Conservation (phyloP, 805 yeast species). For the Barnettozyma populi region DNA sequence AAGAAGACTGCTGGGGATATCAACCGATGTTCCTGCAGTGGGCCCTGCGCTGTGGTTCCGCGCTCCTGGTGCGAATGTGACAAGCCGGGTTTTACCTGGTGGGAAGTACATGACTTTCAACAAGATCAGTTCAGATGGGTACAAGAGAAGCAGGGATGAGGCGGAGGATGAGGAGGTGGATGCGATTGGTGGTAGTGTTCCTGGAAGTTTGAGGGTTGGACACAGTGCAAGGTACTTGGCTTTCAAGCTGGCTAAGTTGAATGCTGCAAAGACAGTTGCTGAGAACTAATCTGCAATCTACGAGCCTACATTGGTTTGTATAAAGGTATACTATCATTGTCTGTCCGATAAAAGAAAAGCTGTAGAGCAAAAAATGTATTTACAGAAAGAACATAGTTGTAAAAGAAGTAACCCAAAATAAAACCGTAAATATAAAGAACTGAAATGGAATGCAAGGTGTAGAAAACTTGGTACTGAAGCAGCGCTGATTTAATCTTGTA, state of each 20-base stretch:
- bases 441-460: not conserved
- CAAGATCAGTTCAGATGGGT: conserved; percentile 12
- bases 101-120: conserved; percentile 11
- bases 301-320: not conserved
- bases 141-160: conserved; percentile 10
- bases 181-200: conserved; percentile 23
- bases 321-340: too few relatives aligned
- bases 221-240: conserved; percentile 74
- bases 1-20: conserved; percentile 21
- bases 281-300: not conserved
- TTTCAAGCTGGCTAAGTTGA: conserved; percentile 33
- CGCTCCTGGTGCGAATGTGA: conserved; percentile 53
- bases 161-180: conserved; percentile 15
- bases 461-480: not conserved
- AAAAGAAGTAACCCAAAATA: not conserved
- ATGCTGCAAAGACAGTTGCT: not conserved
- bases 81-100: conserved; percentile 31
- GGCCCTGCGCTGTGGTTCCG: conserved; percentile 60
- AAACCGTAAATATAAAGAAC: not conserved
- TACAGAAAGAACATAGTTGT: not conserved
- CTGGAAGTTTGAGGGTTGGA: conserved; percentile 41
- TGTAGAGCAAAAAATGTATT: not conserved
- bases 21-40: conserved; percentile 12
- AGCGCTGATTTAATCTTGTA: conserved; percentile 6
- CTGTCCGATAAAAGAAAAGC: not conserved